Evolutionary conservation across 2,329 filamentous ascomycete genomes (phyloP).

Genomic region (Alternaria longipes): DNA sequence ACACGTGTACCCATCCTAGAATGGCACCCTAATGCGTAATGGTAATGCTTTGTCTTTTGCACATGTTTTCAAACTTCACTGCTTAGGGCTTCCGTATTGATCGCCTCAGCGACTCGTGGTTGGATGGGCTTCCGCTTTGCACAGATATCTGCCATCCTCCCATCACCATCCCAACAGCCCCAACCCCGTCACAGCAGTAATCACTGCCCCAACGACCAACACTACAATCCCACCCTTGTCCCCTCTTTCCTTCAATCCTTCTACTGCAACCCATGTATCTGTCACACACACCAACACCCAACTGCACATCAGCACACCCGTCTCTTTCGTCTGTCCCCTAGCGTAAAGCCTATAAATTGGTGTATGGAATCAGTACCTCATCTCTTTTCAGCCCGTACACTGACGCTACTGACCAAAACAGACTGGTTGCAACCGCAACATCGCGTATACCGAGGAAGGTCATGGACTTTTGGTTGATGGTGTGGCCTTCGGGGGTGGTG

Average conservation of each 20-base stretch:
- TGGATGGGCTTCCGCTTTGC: too few species aligned
- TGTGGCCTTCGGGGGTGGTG: conserved; percentile 10
- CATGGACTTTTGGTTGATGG: conserved; percentile 14
- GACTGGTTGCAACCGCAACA: conserved; percentile 2
- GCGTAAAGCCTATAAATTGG: not conserved
- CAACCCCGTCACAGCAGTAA: not conserved
- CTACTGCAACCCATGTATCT: not conserved
- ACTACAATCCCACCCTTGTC: not conserved
- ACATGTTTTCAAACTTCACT: too few species aligned
- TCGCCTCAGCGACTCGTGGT: too few species aligned
- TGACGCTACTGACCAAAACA: conserved; percentile 4
- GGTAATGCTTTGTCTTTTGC: too few species aligned
- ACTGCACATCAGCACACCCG: not conserved
- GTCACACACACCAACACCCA: not conserved
- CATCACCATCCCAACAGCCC: not conserved
- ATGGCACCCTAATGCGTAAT: too few species aligned
- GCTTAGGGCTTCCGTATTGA: too few species aligned
- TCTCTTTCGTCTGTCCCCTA: not conserved
- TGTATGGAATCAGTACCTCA: too few species aligned
- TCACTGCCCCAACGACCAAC: not conserved
- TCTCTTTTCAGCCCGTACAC: too few species aligned
- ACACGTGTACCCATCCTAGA: not conserved
- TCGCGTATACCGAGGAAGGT: conserved; percentile 21
- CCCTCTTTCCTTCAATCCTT: not conserved
- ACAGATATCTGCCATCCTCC: too few species aligned